Base-by-base conservation (phyloP, 257 asterid species). In the Plantago ovata region DNA sequence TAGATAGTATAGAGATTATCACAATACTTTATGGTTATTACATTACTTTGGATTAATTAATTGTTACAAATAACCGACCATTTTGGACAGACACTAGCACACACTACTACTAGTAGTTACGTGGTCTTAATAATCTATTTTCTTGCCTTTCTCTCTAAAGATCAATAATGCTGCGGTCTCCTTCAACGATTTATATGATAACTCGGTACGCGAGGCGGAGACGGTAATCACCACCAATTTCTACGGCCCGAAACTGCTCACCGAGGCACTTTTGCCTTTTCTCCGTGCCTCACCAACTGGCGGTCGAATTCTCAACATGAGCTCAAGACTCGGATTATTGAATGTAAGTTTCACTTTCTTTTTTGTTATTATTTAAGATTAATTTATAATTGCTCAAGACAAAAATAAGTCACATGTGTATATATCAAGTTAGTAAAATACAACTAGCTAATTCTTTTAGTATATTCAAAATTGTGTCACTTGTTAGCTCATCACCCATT, bases 101-200 rank as follows among this genome's bases (percentile, higher is more conserved):
- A n/a, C n/a, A n/a, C n/a, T n/a, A n/a, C n/a, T n/a, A n/a, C n/a
- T n/a, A n/a, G n/a, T n/a, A n/a, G n/a, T n/a, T n/a, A n/a, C n/a
- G n/a, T n/a, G n/a, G n/a, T n/a, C n/a, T 40, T 14, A 7, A 2
- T 2, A 3, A 9, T 40, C 44, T 40, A 9, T 40, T 9, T 42
- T 15, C 19, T 55, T 15, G 16, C 38, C 10, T 55, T n/a, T 16
- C 3, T 18, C 9, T 38, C 36, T 64, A 41, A 56, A 83, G 95
- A 77, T 86, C 64, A 86, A 86, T 43, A 87, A 87, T 40, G 95
- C 95, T 6, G 95, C 84, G 9, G 83, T 87, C 9, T 81, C 94
- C 0, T 87, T 81, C 67, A 87, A 87, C 9, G 69, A 61, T 8
- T 54, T 87, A 49, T 15, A 80, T 16, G 84, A 76, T 53, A 87